phyloP scores from a whole-genome alignment of 2,329 filamentous ascomycete species.

The Chaetothyriales sp. region DNA sequence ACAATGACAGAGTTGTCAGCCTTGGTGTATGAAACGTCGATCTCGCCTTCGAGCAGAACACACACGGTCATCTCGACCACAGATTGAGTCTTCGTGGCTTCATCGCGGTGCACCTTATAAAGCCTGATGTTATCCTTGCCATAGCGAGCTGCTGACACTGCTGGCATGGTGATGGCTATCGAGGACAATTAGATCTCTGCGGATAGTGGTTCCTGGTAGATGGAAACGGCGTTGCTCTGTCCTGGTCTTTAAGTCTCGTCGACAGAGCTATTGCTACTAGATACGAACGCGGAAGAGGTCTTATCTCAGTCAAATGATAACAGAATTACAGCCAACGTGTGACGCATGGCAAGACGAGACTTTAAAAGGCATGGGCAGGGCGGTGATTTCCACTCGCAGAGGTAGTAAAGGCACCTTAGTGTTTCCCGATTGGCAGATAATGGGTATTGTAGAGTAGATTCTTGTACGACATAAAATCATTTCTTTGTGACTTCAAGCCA shows the following conservation, averaged over 20 bases:
- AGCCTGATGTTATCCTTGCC: slow-evolving; percentile 91
- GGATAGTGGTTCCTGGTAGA: background rate
- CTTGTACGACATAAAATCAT: no score
- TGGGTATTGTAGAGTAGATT: no score
- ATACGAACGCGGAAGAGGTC: background rate
- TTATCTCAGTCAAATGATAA: background rate
- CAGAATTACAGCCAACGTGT: background rate
- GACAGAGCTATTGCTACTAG: background rate
- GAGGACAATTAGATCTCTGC: background rate
- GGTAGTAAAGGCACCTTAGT: no score
- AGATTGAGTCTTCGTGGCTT: slow-evolving; percentile 60
- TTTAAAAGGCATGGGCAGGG: background rate
- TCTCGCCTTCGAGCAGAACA: slow-evolving; percentile 82
- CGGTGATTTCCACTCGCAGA: background rate
- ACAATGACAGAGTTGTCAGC: slow-evolving; percentile 93
- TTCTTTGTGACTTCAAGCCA: no score
- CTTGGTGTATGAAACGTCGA: slow-evolving; percentile 73
- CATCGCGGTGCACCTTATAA: slow-evolving; percentile 79
- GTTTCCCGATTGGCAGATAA: no score
- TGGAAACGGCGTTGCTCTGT: background rate
- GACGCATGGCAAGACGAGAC: background rate
- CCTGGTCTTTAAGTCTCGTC: background rate
- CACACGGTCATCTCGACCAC: slow-evolving; percentile 92
- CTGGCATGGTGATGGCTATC: slow-evolving; percentile 18
- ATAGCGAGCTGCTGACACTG: slow-evolving; percentile 32